Percentiles rank a stretch among this genome's conserved stretches.
These are phyloP conservation scores for Forsythia viridissima DNA, from an alignment of 257 asterid genomes.

Conservation along the genomic window DNA sequence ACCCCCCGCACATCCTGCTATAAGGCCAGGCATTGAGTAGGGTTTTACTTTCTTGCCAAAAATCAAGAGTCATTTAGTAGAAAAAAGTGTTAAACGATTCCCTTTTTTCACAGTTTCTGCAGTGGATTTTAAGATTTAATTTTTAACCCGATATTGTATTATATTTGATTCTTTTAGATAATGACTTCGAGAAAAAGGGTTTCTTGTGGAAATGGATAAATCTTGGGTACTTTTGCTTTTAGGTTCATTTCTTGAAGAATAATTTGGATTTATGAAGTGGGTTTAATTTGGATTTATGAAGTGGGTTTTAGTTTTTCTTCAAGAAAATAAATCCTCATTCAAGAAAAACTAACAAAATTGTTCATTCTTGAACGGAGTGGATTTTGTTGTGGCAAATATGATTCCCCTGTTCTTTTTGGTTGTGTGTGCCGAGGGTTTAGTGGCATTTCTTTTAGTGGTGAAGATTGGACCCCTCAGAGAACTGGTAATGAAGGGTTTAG, in stretches of 20 bases:
- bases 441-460: constrained; percentile 82
- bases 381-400: constrained; percentile 44
- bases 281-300: constrained; percentile 10
- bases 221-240: constrained; percentile 18
- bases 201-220: constrained; percentile 5
- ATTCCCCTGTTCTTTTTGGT: constrained; percentile 82
- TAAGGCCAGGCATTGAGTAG: constrained; percentile 9
- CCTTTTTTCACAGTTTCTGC: constrained; percentile 17
- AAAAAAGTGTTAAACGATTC: constrained; percentile 13
- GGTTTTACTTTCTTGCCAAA: constrained; percentile 27
- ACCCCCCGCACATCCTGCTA: constrained; percentile 26
- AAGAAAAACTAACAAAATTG: constrained; percentile 14
- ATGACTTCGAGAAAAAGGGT: neutral
- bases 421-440: constrained; percentile 71
- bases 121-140: constrained; percentile 13
- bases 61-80: neutral
- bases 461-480: constrained; percentile 95
- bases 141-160: neutral
- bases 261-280: constrained; percentile 13
- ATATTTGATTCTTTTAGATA: neutral
- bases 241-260: constrained; percentile 17
- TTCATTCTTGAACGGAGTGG: constrained; percentile 6
- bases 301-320: constrained; percentile 16
- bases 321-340: constrained; percentile 13
- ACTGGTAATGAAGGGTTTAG: constrained; percentile 81